Evolutionary conservation across 768 basidiomycete species (phyloP), one percentile per base, ranked within the genome.

Genomic region (Boletus reticulatus): DNA sequence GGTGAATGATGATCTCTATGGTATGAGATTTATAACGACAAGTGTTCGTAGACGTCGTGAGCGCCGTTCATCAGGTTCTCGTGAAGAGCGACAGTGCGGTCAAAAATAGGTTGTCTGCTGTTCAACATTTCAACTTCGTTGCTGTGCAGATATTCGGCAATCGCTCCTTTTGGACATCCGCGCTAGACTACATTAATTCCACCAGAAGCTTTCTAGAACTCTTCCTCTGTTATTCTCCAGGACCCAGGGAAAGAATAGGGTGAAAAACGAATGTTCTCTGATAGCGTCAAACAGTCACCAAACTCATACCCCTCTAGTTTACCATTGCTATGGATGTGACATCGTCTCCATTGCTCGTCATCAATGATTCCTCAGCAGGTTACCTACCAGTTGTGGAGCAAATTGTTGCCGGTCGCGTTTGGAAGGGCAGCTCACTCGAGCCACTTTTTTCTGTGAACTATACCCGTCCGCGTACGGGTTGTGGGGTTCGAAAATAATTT

Each of bases 311-410:
- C 39, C 22, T 24, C 9, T 34, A 68, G 66, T 66, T 43, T 67
- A 67, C 41, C 37, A 20, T 43, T 58, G 42, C 42, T 57, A 58
- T 61, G 54, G 57, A 5, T 50, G 47, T 20, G 59, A 67, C 48
- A 67, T 62, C 7, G 57, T 67, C 32, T 67, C 62, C 14, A 34
- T 69, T 12, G 38, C 62, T 4, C 67, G 57, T 67, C 50, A n/a
- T 64, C 32, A 31, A 20, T 19, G 65, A 59, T 8, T 13, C 47
- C 16, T 62, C 67, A 24, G 20, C 53, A 13, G 52, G 53, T 22
- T 64, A 57, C 20, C 36, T 67, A 56, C 52, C 62, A 39, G 62
- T 69, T 6, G 44, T 48, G 13, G 67, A 47, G 43, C 66, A 59
- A 38, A 36, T 69, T 9, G 58, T 67, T 24, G 17, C 43, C 1